phyloP scores from a whole-genome alignment of 2,329 filamentous ascomycete species.

The Ceratocystis colombiana region DNA sequence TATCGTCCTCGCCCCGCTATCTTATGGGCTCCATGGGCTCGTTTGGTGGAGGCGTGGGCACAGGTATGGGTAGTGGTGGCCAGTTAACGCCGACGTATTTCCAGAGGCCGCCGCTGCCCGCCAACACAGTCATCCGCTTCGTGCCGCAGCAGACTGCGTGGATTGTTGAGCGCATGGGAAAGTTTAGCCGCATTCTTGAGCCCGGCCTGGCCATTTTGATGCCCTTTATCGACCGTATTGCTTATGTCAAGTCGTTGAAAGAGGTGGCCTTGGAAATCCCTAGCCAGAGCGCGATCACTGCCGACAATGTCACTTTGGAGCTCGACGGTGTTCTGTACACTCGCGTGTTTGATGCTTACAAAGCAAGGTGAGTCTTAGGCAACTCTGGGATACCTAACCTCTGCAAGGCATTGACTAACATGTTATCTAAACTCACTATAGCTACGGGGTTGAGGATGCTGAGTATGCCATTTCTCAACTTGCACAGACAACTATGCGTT shows the following conservation, averaged over 20 bases:
- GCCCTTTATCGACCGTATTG: constrained; percentile 87
- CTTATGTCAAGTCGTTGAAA: constrained; percentile 96
- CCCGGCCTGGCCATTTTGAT: constrained; percentile 82
- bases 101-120: constrained; percentile 62
- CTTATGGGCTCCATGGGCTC: constrained; percentile 33
- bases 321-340: constrained; percentile 94
- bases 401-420: constrained; percentile 7
- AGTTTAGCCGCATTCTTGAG: constrained; percentile 85
- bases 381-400: neutral
- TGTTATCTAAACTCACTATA: constrained; percentile 33
- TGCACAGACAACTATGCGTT: constrained; percentile 97
- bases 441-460: constrained; percentile 95
- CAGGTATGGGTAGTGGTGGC: constrained; percentile 27
- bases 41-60: constrained; percentile 21
- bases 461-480: constrained; percentile 98
- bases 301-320: constrained; percentile 95
- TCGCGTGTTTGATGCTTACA: constrained; percentile 93
- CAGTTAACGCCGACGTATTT: constrained; percentile 64
- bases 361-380: constrained; percentile 61
- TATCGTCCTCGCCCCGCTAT: constrained; percentile 30
- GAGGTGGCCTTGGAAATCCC: constrained; percentile 94
- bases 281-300: constrained; percentile 93
- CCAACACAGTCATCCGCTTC: constrained; percentile 91
- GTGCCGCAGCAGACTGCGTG: constrained; percentile 99
- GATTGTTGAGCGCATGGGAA: constrained; percentile 99